Evolutionary conservation across 1,284 basidiomycete species (phyloP).

Genomic region (Omphalotus olearius): DNA sequence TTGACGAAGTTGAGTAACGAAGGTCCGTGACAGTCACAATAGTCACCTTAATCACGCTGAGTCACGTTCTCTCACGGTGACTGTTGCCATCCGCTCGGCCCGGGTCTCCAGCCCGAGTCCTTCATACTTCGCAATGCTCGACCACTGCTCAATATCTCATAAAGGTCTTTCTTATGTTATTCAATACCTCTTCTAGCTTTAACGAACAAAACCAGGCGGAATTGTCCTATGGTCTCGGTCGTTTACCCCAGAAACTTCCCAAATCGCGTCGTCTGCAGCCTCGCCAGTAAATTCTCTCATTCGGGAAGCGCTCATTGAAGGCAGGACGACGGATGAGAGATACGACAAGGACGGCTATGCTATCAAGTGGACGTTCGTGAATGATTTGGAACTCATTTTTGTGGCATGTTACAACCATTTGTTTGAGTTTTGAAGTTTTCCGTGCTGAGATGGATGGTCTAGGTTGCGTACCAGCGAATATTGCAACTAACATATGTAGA

Average conservation of each 20-base stretch:
- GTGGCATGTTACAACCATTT: constrained; percentile 58
- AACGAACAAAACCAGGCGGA: constrained; percentile 56
- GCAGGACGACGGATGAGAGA: constrained; percentile 69
- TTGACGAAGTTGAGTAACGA: constrained; percentile 16
- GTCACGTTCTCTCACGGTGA: neutral
- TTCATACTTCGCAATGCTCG: constrained; percentile 54
- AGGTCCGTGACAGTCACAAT: neutral
- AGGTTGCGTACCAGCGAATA: constrained; percentile 97
- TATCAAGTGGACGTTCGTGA: constrained; percentile 89
- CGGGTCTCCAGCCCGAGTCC: too few species aligned
- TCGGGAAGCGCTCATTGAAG: constrained; percentile 86
- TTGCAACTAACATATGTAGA: constrained; percentile 94
- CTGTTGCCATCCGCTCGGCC: too few species aligned
- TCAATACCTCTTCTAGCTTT: constrained; percentile 12
- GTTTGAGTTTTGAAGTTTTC: neutral
- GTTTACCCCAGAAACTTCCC: constrained; percentile 81
- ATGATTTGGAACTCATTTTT: constrained; percentile 92
- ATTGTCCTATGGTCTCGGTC: constrained; percentile 91
- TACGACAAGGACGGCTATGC: constrained; percentile 92
- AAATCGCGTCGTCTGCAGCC: constrained; percentile 67
- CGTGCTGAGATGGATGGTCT: constrained; percentile 9
- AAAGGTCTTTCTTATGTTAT: constrained; percentile 52
- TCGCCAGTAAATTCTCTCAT: constrained; percentile 91
- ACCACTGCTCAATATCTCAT: constrained; percentile 88
- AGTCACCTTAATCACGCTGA: neutral